Conservation (phyloP, 441 rosid genomes). For the Pelargonium fulgidum region DNA sequence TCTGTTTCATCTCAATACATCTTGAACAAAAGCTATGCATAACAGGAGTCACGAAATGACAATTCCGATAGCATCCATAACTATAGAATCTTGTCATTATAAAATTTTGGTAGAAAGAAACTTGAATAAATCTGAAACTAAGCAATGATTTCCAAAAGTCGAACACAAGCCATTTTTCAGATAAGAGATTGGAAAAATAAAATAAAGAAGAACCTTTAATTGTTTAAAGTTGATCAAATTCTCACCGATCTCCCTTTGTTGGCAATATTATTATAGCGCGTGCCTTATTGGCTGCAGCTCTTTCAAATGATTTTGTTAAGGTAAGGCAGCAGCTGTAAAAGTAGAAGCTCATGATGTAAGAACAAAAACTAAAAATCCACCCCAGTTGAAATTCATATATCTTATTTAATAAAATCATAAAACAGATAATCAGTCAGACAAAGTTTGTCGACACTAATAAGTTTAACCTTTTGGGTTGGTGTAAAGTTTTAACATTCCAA, state of each 20-base stretch:
- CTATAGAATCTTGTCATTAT: too few species aligned
- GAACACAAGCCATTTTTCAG: not conserved
- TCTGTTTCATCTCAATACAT: too few species aligned
- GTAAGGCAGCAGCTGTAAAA: constrained; percentile 85
- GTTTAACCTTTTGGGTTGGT: too few species aligned
- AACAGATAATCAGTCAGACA: not conserved
- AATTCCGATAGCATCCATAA: too few species aligned
- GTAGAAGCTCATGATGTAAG: constrained; percentile 22
- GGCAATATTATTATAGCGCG: constrained; percentile 89
- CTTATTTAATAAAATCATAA: constrained; percentile 5
- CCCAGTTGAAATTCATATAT: not conserved
- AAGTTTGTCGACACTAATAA: not conserved
- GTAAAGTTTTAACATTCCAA: too few species aligned
- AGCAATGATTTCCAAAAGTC: too few species aligned
- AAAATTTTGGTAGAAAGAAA: too few species aligned
- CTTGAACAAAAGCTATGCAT: too few species aligned
- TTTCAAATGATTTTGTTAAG: constrained; percentile 82
- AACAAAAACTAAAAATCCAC: not conserved
- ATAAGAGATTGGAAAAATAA: not conserved
- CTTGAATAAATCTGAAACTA: too few species aligned
- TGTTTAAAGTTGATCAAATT: constrained; percentile 20
- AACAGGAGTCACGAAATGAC: too few species aligned
- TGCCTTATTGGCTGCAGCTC: constrained; percentile 83
- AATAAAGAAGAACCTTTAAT: constrained; percentile 1
- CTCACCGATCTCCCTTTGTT: constrained; percentile 74